Base-by-base conservation (phyloP, 2,329 filamentous ascomycete genomes). In the Colletotrichum incanum region DNA sequence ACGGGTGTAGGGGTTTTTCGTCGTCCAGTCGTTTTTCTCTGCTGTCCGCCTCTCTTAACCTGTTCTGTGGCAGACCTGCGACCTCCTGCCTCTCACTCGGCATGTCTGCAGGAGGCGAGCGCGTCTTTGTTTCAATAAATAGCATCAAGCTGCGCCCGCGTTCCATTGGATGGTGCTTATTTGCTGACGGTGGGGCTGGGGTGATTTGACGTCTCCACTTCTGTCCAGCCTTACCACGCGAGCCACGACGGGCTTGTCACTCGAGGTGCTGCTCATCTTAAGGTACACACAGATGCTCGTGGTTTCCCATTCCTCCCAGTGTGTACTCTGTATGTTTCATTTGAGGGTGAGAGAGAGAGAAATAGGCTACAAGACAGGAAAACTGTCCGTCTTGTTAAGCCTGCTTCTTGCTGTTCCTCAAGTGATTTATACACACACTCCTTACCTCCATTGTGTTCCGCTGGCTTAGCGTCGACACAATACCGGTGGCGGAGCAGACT, bases 41-140 rank as follows among this genome's bases (percentile, higher is more conserved):
- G 50, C 28, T 5, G 28, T 7, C 11, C 37, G 31, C 52, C 52
- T 37, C 28, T 43, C 61, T 31, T 26, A 8, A 11, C 45, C 34
- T 23, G 7, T n/a, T 47, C 45, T 23, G 8, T 18, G 20, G 2
- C 28, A 31, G 18, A n/a, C 18, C 20, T 18, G 43, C 43, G 20
- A 7, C 18, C 43, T 23, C 18, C 43, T 47, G n/a, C 43, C n/a
- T n/a, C 43, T 47, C 58, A 28, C 28, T 28, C 11, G 47, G 26
- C 39, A 37, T 26, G 39, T 61, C 62, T 63, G 68, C 65, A 71
- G 69, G 65, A 50, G 65, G 59, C 31, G 23, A 9, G 67, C 37
- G 62, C 37, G 41, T 18, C 67, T 49, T 71, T 56, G 41, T 67
- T 71, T 62, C 68, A 69, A 72, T 72, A 54, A 72, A 59, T 72